A percentile compares a stretch with the other conserved stretches of the same genome.
phyloP scores from a whole-genome alignment of 2,329 filamentous ascomycete genomes.

The Geosmithia morbida region DNA sequence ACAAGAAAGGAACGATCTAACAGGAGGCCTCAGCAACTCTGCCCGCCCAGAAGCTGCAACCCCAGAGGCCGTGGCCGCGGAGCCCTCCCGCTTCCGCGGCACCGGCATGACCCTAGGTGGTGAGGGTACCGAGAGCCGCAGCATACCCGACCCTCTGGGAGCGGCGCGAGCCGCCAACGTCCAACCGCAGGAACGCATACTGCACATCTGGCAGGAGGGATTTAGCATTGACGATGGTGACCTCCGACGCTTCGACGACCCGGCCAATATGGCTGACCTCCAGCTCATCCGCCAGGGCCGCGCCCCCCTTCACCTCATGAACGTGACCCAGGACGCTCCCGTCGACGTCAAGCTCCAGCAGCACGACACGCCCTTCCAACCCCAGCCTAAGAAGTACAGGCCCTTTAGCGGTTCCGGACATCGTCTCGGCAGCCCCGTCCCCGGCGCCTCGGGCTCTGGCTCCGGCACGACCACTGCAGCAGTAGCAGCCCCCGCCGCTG shows the following conservation, averaged over 20 bases:
- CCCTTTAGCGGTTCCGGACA: constrained; percentile 61
- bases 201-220: constrained; percentile 73
- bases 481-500: constrained; percentile 7
- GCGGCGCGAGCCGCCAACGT: constrained; percentile 12
- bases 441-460: constrained; percentile 28
- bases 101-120: constrained; percentile 64
- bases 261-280: constrained; percentile 55
- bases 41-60: constrained; percentile 33
- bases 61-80: constrained; percentile 34
- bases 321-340: constrained; percentile 58
- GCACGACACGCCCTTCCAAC: constrained; percentile 55
- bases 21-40: constrained; percentile 35
- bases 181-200: constrained; percentile 47
- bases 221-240: constrained; percentile 77
- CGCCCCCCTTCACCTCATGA: constrained; percentile 65
- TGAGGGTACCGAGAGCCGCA: constrained; percentile 57
- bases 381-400: constrained; percentile 60
- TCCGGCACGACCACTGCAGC: constrained; percentile 9
- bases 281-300: constrained; percentile 64
- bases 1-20: constrained; percentile 4
- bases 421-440: constrained; percentile 64
- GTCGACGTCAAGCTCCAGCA: constrained; percentile 70
- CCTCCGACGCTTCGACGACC: constrained; percentile 66
- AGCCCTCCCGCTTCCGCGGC: constrained; percentile 47
- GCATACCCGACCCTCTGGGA: constrained; percentile 45